Percentiles rank a stretch among this genome's conserved stretches.
Evolutionary conservation across 2,329 filamentous ascomycete genomes (phyloP).

Genomic region (Arthroderma sp.): DNA sequence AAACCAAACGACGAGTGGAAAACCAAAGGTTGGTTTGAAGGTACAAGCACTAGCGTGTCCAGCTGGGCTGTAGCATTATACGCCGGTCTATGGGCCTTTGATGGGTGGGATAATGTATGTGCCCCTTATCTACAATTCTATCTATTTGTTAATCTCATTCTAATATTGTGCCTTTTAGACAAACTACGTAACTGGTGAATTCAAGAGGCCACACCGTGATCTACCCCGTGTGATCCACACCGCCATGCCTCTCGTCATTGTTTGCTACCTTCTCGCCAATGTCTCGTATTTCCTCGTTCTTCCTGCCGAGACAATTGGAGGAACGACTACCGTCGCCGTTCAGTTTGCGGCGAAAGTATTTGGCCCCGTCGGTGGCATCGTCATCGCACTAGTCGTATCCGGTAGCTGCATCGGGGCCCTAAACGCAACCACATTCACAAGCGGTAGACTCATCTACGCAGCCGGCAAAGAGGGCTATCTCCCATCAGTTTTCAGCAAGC

Average conservation of each 20-base stretch:
- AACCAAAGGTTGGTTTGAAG: conserved; percentile 72
- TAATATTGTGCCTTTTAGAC: conserved; percentile 42
- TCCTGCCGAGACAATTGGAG: conserved; percentile 64
- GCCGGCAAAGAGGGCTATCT: conserved; percentile 93
- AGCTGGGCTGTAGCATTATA: conserved; percentile 91
- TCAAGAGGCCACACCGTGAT: conserved; percentile 79
- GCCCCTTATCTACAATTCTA: neutral
- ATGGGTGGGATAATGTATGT: conserved; percentile 95
- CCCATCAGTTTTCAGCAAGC: conserved; percentile 65
- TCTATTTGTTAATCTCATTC: conserved; percentile 1
- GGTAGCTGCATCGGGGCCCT: conserved; percentile 89
- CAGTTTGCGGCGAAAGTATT: conserved; percentile 86
- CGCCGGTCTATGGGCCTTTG: conserved; percentile 92
- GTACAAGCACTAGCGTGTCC: conserved; percentile 64
- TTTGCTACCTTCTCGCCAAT: conserved; percentile 82
- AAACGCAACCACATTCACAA: conserved; percentile 89
- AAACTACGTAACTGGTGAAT: conserved; percentile 95
- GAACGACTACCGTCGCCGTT: conserved; percentile 88
- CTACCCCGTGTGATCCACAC: conserved; percentile 92
- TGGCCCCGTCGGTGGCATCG: conserved; percentile 63
- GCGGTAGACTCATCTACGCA: conserved; percentile 79
- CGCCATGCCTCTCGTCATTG: conserved; percentile 85
- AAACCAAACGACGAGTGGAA: conserved; percentile 77
- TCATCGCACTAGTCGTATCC: conserved; percentile 78
- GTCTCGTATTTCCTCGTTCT: conserved; percentile 90